Base-by-base conservation (phyloP, 1,139 yeast genomes). In the Zygosaccharomyces sapae region DNA sequence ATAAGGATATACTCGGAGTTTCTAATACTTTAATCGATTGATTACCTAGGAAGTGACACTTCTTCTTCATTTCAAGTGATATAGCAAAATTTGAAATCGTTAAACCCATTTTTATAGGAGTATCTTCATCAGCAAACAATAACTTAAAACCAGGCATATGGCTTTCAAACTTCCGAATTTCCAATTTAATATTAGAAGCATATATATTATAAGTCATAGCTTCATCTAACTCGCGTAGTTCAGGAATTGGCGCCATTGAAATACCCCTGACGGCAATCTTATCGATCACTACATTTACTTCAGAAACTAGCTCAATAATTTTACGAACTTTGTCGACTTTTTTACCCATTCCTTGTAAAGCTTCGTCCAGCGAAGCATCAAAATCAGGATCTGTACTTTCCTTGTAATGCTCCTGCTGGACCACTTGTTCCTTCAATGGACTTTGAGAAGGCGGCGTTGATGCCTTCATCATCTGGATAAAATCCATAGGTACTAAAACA, bases 111-210 rank as follows among this genome's bases (percentile, higher is more conserved):
- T 79, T 80, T 39, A 79, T 63, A 1, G 89, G 89, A 12, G 63
- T 63, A 52, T 83, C 88, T 2, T 65, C 60, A 8, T 75, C 70
- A 33, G 72, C 70, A 57, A 79, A 83, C 13, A 74, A 59, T 2
- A 81, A 70, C 48, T 81, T 83, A 59, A 73, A 83, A 0, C 89
- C 89, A 1, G 88, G 74, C 43, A 70, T 66, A 4, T 64, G 62
- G 10, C 58, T 55, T 35, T 52, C 54, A 45, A 63, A 64, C 47
- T 68, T 58, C 16, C 58, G 54, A 9, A 58, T 37, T 27, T 61
- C 59, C 2, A 63, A 49, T 2, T 65, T 62, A 16, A 68, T 55
- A 44, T 57, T 59, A 5, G 64, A 53, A 5, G 54, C 52, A 20
- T 48, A 48, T 5, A 58, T 27, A 43, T 56, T 48, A 44, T 55